Conservation (phyloP, 495 filamentous ascomycete species). For the Cairneyella variabilis region DNA sequence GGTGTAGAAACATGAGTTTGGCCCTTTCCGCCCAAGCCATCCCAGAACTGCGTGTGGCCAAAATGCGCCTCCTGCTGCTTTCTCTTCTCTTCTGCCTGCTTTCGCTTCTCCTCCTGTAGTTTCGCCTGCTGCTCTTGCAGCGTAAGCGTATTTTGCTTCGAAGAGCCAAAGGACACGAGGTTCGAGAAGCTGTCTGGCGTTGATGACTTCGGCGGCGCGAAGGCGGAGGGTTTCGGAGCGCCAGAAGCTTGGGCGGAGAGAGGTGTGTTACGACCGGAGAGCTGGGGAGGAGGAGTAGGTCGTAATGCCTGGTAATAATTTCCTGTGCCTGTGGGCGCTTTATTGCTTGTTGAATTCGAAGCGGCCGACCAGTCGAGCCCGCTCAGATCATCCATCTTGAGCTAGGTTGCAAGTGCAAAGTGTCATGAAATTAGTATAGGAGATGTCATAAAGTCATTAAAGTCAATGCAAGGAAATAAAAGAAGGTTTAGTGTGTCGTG, state of each 20-base stretch:
- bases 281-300: conserved; percentile 59
- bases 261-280: conserved; percentile 19
- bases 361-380: conserved; percentile 45
- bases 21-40: conserved; percentile 48
- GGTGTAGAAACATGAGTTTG: conserved; percentile 14
- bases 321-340: conserved; percentile 35
- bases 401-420: neutral
- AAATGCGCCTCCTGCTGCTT: conserved; percentile 69
- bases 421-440: neutral
- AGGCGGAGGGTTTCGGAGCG: conserved; percentile 48
- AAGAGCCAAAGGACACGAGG: conserved; percentile 68
- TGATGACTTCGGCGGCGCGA: conserved; percentile 48
- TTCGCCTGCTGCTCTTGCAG: conserved; percentile 82
- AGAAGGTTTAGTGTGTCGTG: neutral
- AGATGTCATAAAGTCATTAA: conserved; percentile 17
- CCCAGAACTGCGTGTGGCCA: conserved; percentile 69
- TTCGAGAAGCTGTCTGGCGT: conserved; percentile 88
- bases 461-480: neutral
- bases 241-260: conserved; percentile 22
- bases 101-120: conserved; percentile 71
- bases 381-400: conserved; percentile 51
- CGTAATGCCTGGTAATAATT: conserved; percentile 57
- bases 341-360: conserved; percentile 30
- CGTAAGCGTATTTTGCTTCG: conserved; percentile 60
- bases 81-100: conserved; percentile 68